Evolutionary conservation across 805 yeast species (phyloP).

Genomic region (Yamadazyma takamatsuzukensis): DNA sequence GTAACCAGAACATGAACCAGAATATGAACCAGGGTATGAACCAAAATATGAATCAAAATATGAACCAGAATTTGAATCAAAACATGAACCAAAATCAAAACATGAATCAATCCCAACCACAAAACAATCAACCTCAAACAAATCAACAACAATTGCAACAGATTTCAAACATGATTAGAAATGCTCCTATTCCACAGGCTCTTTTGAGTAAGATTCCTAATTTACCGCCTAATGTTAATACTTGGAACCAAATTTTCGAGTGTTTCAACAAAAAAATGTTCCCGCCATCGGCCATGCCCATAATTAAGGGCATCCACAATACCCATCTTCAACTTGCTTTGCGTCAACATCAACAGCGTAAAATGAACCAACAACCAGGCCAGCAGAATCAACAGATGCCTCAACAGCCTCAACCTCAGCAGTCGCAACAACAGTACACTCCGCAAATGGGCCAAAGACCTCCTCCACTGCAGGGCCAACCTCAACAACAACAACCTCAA

Average conservation of each 20-base stretch:
- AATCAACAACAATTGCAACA: conserved; percentile 32
- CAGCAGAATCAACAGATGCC: conserved; percentile 5
- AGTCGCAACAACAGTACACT: conserved; percentile 7
- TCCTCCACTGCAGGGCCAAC: conserved; percentile 10
- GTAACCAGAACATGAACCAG: neutral
- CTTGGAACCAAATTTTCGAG: conserved; percentile 78
- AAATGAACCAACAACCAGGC: conserved; percentile 15
- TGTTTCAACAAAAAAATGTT: conserved; percentile 55
- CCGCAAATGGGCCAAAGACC: conserved; percentile 9
- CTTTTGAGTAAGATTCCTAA: conserved; percentile 66
- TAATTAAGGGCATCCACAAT: conserved; percentile 64
- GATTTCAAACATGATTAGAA: conserved; percentile 46
- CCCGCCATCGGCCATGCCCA: conserved; percentile 53
- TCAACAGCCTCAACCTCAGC: conserved; percentile 10
- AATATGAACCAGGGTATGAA: no score
- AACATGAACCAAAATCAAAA: neutral
- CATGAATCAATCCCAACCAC: neutral
- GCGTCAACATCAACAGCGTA: conserved; percentile 46
- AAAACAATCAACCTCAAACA: neutral
- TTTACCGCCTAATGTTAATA: conserved; percentile 71
- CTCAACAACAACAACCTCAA: conserved; percentile 8
- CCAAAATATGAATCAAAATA: conserved; percentile 1
- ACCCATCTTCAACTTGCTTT: conserved; percentile 59
- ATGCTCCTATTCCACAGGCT: conserved; percentile 68
- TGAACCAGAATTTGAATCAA: conserved; percentile 1